Percentiles rank a stretch among this genome's conserved stretches.
phyloP scores from a whole-genome alignment of 768 basidiomycete genomes.

The Lentinula detonsa region DNA sequence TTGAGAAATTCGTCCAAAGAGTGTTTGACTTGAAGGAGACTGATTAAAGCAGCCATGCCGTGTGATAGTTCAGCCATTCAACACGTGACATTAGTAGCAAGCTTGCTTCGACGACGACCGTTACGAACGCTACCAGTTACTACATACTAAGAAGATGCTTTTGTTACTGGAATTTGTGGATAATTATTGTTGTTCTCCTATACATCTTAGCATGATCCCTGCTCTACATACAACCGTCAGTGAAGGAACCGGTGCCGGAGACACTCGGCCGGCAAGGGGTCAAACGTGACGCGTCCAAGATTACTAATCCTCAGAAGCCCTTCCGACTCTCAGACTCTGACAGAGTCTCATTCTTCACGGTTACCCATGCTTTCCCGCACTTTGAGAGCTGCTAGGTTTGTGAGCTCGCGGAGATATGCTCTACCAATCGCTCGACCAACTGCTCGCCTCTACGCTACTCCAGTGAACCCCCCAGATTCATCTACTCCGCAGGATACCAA shows the following conservation, averaged over 20 bases:
- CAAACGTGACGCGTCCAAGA: neutral
- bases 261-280: neutral
- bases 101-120: too few species aligned
- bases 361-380: constrained; percentile 58
- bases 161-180: too few species aligned
- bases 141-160: too few species aligned
- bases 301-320: neutral
- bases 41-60: too few species aligned
- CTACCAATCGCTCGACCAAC: constrained; percentile 14
- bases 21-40: too few species aligned
- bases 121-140: too few species aligned
- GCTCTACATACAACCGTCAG: too few species aligned
- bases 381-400: constrained; percentile 44
- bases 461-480: constrained; percentile 26
- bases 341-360: constrained; percentile 13
- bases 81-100: too few species aligned
- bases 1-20: neutral
- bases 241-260: too few species aligned
- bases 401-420: constrained; percentile 33
- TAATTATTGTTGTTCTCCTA: too few species aligned
- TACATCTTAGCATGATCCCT: too few species aligned
- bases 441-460: constrained; percentile 44
- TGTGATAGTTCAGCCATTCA: too few species aligned
- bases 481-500: constrained; percentile 19
- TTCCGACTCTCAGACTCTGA: neutral